These are phyloP conservation scores for Sicyos edulis DNA, from an alignment of 306 rosid genomes.

Conservation along the genomic window DNA sequence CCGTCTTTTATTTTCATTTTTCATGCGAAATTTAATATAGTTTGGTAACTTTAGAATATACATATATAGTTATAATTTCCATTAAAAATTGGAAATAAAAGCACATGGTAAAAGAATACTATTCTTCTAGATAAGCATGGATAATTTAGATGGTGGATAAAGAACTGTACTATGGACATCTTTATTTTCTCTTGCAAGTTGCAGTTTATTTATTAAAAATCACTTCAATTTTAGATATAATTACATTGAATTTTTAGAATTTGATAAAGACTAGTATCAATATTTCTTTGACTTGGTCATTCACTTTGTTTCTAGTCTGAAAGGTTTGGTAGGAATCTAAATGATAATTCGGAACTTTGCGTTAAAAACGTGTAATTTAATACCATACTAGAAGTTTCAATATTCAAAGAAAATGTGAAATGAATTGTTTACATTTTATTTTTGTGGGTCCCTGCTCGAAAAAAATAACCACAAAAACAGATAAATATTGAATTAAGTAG, in stretches of 20 bases:
- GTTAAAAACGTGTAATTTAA: background rate
- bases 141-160: background rate
- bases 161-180: background rate
- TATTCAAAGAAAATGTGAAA: background rate
- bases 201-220: no score
- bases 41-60: background rate
- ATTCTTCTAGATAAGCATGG: conserved; percentile 8
- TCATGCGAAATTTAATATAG: background rate
- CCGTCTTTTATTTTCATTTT: background rate
- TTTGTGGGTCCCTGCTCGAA: no score
- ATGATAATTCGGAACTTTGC: background rate
- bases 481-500: no score
- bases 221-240: no score
- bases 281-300: background rate
- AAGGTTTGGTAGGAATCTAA: background rate
- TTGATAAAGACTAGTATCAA: background rate
- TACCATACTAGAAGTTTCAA: background rate
- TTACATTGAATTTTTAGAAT: background rate
- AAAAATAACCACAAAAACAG: no score
- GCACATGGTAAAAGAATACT: conserved; percentile 1
- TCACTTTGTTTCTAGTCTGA: background rate
- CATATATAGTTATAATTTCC: no score
- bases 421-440: background rate
- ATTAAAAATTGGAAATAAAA: background rate
- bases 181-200: background rate